Evolutionary conservation across 2,329 filamentous ascomycete species (phyloP).

Genomic region (Huntiella savannae): DNA sequence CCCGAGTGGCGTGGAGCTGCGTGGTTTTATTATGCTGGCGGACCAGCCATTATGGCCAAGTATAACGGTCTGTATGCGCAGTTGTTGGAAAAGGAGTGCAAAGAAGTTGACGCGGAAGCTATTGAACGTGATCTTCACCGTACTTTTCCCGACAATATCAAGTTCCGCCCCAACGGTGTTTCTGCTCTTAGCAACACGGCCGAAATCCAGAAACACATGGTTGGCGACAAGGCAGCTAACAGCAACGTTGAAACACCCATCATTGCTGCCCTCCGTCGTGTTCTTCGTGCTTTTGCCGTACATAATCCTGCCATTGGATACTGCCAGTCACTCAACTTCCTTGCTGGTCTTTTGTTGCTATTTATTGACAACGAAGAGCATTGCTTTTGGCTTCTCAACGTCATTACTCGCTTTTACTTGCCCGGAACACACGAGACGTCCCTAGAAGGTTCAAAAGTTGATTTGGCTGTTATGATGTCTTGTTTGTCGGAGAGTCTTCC

Average conservation of each 20-base stretch:
- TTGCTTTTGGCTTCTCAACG: conserved; percentile 79
- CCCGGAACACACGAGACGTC: conserved; percentile 83
- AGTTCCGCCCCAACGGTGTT: conserved; percentile 51
- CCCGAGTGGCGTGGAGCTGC: conserved; percentile 87
- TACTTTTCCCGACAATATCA: conserved; percentile 85
- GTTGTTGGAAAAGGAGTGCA: conserved; percentile 44
- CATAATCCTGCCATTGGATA: conserved; percentile 87
- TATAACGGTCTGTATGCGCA: conserved; percentile 60
- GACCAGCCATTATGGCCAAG: conserved; percentile 57
- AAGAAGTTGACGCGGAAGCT: conserved; percentile 61
- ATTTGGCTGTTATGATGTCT: conserved; percentile 83
- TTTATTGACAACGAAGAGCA: conserved; percentile 83
- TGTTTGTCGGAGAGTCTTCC: conserved; percentile 68
- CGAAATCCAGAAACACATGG: conserved; percentile 19
- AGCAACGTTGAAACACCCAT: conserved; percentile 27
- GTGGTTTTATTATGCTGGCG: conserved; percentile 92
- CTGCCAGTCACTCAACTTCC: conserved; percentile 88
- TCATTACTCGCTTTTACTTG: conserved; percentile 73
- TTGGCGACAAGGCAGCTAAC: conserved; percentile 23
- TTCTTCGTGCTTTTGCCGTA: conserved; percentile 75
- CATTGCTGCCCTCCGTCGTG: conserved; percentile 62
- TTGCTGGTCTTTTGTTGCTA: conserved; percentile 72
- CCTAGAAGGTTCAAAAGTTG: conserved; percentile 80
- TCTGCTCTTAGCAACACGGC: conserved; percentile 20
- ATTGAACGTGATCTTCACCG: conserved; percentile 88